Percentiles rank a stretch among this genome's conserved stretches.
Conservation (phyloP, 2,329 filamentous ascomycete species). For the Didymella pinodella region DNA sequence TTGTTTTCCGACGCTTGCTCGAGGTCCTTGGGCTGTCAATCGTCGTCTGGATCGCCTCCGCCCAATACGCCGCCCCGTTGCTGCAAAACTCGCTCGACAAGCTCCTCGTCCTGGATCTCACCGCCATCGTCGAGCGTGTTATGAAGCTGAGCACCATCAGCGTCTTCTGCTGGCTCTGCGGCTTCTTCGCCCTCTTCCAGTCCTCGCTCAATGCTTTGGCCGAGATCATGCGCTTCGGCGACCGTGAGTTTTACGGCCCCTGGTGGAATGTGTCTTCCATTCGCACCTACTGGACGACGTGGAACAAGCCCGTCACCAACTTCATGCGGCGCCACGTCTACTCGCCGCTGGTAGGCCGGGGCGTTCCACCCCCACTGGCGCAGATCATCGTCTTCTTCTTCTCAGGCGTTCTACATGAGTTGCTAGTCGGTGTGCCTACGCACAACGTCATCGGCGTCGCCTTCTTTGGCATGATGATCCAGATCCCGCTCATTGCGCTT, state of each 20-base stretch:
- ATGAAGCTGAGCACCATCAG: slow-evolving; percentile 97
- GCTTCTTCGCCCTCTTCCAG: slow-evolving; percentile 97
- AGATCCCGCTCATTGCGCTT: slow-evolving; percentile 84
- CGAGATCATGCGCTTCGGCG: slow-evolving; percentile 87
- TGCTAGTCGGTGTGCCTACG: slow-evolving; percentile 91
- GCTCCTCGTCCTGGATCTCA: slow-evolving; percentile 79
- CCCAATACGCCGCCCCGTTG: slow-evolving; percentile 92
- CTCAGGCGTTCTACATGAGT: slow-evolving; percentile 87
- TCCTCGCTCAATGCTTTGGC: slow-evolving; percentile 89
- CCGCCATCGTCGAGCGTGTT: slow-evolving; percentile 84
- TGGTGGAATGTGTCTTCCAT: slow-evolving; percentile 92
- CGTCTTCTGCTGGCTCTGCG: slow-evolving; percentile 94
- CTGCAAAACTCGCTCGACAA: slow-evolving; percentile 89
- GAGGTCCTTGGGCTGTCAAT: slow-evolving; percentile 81
- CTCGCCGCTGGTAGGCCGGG: slow-evolving; percentile 83
- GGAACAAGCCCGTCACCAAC: slow-evolving; percentile 97
- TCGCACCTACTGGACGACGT: slow-evolving; percentile 90
- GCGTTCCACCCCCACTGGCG: slow-evolving; percentile 74
- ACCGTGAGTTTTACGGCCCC: slow-evolving; percentile 93
- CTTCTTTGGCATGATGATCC: slow-evolving; percentile 91
- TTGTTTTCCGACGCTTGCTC: slow-evolving; percentile 80
- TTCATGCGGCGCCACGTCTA: slow-evolving; percentile 97
- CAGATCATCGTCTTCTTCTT: slow-evolving; percentile 86
- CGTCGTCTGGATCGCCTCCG: slow-evolving; percentile 94
- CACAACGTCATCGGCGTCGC: slow-evolving; percentile 94